Evolutionary conservation across 495 filamentous ascomycete species (phyloP).

Genomic region (Lasiosphaeria hispida): DNA sequence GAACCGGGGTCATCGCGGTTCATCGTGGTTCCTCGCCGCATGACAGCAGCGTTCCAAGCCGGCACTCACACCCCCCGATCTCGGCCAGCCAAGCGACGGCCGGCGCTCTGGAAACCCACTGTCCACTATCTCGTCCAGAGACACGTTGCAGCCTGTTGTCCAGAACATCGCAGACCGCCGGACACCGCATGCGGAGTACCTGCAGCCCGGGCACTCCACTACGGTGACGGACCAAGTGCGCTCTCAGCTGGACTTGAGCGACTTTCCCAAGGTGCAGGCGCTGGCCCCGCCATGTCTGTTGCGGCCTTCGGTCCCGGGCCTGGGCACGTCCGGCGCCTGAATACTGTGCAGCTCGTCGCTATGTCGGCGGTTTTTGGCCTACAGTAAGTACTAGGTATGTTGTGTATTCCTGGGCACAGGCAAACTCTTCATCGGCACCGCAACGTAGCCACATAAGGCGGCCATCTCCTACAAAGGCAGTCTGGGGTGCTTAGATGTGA

Average conservation of each 20-base stretch:
- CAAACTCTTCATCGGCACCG: neutral
- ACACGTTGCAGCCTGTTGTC: neutral
- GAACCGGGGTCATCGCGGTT: conserved; percentile 7
- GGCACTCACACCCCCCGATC: neutral
- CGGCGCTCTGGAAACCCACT: neutral
- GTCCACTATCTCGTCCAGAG: neutral
- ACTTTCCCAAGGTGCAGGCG: too few relatives aligned
- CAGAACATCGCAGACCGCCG: neutral
- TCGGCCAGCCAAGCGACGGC: neutral
- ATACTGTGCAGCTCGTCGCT: conserved; percentile 4
- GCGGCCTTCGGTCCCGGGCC: neutral
- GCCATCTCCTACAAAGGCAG: neutral
- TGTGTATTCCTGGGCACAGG: neutral
- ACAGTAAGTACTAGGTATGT: neutral
- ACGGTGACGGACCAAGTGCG: too few relatives aligned
- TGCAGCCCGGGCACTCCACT: too few relatives aligned
- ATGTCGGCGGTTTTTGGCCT: conserved; percentile 1
- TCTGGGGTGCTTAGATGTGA: neutral
- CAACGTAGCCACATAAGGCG: neutral
- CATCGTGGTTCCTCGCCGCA: neutral
- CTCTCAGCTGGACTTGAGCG: too few relatives aligned
- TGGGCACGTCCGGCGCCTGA: neutral
- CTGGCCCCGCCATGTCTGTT: neutral
- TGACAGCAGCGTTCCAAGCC: neutral
- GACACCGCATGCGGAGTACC: too few relatives aligned